phyloP scores from a whole-genome alignment of 1,139 yeast genomes.

The Suhomyces panamericanus region DNA sequence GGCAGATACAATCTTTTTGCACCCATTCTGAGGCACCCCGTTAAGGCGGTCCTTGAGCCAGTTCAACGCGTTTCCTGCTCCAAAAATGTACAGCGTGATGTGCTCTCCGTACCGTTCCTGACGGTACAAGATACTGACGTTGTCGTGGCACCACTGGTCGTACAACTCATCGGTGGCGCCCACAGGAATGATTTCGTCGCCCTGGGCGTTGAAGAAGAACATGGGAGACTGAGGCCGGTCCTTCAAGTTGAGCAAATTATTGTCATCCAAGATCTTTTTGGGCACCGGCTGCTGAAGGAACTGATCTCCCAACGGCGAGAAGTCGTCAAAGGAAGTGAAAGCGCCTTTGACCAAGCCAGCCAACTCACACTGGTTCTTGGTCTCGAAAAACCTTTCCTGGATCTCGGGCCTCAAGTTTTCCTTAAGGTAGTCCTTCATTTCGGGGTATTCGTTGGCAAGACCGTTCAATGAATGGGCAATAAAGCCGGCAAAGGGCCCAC shows the following conservation, averaged over 20 bases:
- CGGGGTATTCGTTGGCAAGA: conserved; percentile 30
- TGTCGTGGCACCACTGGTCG: conserved; percentile 19
- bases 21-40: conserved; percentile 3
- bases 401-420: not conserved
- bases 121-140: conserved; percentile 18
- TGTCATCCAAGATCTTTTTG: not conserved
- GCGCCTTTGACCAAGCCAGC: not conserved
- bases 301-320: conserved; percentile 1
- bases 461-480: conserved; percentile 29
- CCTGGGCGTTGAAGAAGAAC: conserved; percentile 34
- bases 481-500: conserved; percentile 28
- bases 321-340: not conserved
- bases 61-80: conserved; percentile 19
- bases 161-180: conserved; percentile 14
- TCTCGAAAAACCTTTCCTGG: not conserved
- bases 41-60: conserved; percentile 15
- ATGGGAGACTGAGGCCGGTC: conserved; percentile 33
- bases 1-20: conserved; percentile 1
- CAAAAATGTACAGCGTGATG: conserved; percentile 15
- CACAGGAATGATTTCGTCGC: conserved; percentile 26
- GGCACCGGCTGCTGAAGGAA: not conserved
- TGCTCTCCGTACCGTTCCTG: conserved; percentile 21
- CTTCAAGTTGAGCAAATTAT: conserved; percentile 4
- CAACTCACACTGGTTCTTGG: conserved; percentile 1
- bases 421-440: conserved; percentile 9